phyloP scores from a whole-genome alignment of 2,329 filamentous ascomycete genomes.

The Penicillium sclerotiorum region DNA sequence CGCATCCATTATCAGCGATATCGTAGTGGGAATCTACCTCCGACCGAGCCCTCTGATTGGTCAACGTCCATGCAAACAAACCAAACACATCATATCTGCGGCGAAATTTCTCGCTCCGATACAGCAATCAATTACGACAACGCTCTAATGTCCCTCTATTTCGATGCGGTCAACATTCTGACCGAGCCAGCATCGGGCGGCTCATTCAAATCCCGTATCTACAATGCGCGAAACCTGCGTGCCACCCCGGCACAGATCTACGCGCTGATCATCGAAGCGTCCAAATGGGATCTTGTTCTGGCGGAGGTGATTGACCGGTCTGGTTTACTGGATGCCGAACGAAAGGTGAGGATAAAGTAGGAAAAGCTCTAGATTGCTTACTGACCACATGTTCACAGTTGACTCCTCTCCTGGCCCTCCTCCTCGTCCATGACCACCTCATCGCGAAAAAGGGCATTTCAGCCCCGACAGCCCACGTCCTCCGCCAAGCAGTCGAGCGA shows the following conservation, averaged over 20 bases:
- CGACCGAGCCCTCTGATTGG: not conserved
- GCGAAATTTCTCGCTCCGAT: conserved; percentile 10
- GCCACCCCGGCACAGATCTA: conserved; percentile 81
- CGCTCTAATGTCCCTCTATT: conserved; percentile 81
- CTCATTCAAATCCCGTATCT: conserved; percentile 85
- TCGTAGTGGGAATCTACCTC: not conserved
- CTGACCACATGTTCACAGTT: conserved; percentile 59
- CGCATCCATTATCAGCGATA: not conserved
- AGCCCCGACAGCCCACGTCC: conserved; percentile 75
- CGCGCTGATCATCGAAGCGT: conserved; percentile 80
- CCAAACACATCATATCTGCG: conserved; percentile 11
- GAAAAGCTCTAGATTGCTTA: conserved; percentile 29
- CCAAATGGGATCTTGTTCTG: conserved; percentile 86
- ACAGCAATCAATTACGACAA: not conserved
- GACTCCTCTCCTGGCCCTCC: conserved; percentile 74
- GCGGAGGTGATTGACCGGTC: conserved; percentile 87
- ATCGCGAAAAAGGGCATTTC: conserved; percentile 81
- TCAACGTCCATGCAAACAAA: conserved; percentile 26
- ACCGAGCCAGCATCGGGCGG: conserved; percentile 69
- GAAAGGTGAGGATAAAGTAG: conserved; percentile 65
- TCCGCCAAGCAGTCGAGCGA: conserved; percentile 72
- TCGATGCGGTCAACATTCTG: conserved; percentile 81
- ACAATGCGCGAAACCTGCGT: conserved; percentile 71
- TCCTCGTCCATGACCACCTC: conserved; percentile 84
- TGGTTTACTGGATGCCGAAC: conserved; percentile 75